Evolutionary conservation across 768 basidiomycete genomes (phyloP).

Genomic region (Trametopsis cervina): DNA sequence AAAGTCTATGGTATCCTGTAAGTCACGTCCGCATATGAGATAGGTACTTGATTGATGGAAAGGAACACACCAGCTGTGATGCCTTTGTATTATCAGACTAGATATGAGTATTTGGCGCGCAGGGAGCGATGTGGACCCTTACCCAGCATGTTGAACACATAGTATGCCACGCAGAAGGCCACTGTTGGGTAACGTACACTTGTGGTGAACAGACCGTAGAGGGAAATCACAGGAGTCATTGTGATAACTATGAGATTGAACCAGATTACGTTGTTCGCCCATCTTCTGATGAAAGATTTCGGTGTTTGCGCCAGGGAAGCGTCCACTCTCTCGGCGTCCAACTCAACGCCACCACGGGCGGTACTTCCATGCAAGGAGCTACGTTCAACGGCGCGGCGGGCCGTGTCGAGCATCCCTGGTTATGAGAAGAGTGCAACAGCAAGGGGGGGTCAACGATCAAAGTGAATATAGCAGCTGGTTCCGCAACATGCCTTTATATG

Average conservation of each 20-base stretch:
- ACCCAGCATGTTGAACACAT: slow-evolving; percentile 80
- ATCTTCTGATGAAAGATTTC: too few species aligned
- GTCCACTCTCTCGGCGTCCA: neutral
- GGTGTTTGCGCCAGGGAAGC: neutral
- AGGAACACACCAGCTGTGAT: neutral
- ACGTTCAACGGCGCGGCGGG: too few species aligned
- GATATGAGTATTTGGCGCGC: neutral
- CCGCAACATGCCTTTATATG: too few species aligned
- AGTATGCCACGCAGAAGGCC: slow-evolving; percentile 58
- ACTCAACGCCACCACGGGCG: too few species aligned
- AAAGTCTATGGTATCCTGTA: slow-evolving; percentile 95
- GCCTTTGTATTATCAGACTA: neutral
- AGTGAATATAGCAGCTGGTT: too few species aligned
- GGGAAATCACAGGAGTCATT: slow-evolving; percentile 63
- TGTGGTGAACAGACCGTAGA: slow-evolving; percentile 65
- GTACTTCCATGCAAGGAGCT: too few species aligned
- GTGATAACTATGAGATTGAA: slow-evolving; percentile 53
- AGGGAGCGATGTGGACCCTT: slow-evolving; percentile 20
- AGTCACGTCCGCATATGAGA: slow-evolving; percentile 28
- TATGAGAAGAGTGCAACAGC: too few species aligned
- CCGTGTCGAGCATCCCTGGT: too few species aligned
- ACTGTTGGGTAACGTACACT: slow-evolving; percentile 65
- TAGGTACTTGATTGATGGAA: too few species aligned
- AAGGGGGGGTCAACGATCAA: too few species aligned
- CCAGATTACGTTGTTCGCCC: slow-evolving; percentile 9